Base-by-base conservation (phyloP, 1,284 basidiomycete genomes). In the Pseudomicrostroma phylloplanum region DNA sequence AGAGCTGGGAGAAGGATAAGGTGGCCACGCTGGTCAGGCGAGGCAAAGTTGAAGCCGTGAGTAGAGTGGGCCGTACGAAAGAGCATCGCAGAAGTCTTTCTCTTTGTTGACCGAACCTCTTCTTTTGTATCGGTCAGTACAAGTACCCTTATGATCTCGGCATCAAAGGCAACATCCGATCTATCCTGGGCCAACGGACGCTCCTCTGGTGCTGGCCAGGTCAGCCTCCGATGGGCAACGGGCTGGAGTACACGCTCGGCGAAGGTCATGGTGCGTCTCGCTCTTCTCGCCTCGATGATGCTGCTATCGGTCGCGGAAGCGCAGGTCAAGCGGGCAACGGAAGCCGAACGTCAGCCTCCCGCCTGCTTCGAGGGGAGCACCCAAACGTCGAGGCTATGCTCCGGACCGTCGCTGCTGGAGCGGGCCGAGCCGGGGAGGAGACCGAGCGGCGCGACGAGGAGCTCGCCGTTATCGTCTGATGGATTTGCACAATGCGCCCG, bases 1-100 rank as follows among this genome's bases (percentile, higher is more conserved):
- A 98, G 81, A 87, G 89, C 0, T 96, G 91, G 90, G 96, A 98
- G 79, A 96, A 96, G 81, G 92, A 98, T 76, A 92, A 90, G 79
- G 91, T 88, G 0, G 88, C 90, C 4, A 90, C 87, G 0, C 84
- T 97, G 70, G 86, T 92, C 54, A 85, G 89, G 13, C 82, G 89
- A 63, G 94, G 93, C 1, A 89, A 89, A 80, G 89, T 97, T 65
- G 85, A 84, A 58, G 89, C 92, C 81, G 89, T 89, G 66, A 26
- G 83, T 74, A 30, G 49, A 41, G 4, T 48, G 13, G 3, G 48
- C 15, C 55, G 17, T 19, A 30, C 41, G 15, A 19, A 42, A 15
- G 17, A 39, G 7, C 1, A 0, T 55, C 15, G 49, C 30, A 36
- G 4, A 9, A 4, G 30, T 4, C n/a, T 36, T 36, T 36, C 4